Conservation (phyloP, 805 yeast genomes). For the Ogataea populi-albae region DNA sequence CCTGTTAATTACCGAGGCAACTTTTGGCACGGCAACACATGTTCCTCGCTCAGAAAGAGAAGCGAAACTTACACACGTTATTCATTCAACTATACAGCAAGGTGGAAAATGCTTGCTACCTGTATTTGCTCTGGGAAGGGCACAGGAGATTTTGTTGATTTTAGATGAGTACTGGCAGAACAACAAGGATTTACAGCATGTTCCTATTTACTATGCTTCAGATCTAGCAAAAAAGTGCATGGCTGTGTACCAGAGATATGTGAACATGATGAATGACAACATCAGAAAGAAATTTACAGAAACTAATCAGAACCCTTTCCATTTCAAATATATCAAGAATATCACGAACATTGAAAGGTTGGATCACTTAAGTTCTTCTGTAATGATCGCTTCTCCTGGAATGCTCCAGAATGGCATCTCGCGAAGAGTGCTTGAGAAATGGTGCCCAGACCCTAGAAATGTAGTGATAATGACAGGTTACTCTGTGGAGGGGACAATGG, state of each 20-base stretch:
- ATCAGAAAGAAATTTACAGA: constrained; percentile 74
- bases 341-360: constrained; percentile 76
- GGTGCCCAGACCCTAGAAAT: constrained; percentile 97
- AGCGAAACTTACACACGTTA: constrained; percentile 69
- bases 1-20: constrained; percentile 87
- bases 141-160: constrained; percentile 87
- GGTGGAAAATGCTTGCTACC: constrained; percentile 94
- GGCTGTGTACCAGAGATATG: constrained; percentile 95
- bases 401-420: constrained; percentile 97
- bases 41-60: constrained; percentile 89
- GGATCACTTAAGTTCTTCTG: constrained; percentile 94
- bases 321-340: constrained; percentile 79
- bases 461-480: constrained; percentile 90
- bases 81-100: constrained; percentile 76
- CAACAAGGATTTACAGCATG: constrained; percentile 76
- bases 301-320: constrained; percentile 83
- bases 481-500: constrained; percentile 98
- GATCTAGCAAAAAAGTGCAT: constrained; percentile 92
- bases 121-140: constrained; percentile 94
- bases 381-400: constrained; percentile 96
- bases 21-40: constrained; percentile 97
- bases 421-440: constrained; percentile 82
- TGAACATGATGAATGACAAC: constrained; percentile 95
- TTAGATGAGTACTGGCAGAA: constrained; percentile 93
- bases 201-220: constrained; percentile 88